A percentile compares a stretch with the other conserved stretches of the same genome.
Conservation (phyloP, 495 filamentous ascomycete genomes). For the Xylaria sp. region DNA sequence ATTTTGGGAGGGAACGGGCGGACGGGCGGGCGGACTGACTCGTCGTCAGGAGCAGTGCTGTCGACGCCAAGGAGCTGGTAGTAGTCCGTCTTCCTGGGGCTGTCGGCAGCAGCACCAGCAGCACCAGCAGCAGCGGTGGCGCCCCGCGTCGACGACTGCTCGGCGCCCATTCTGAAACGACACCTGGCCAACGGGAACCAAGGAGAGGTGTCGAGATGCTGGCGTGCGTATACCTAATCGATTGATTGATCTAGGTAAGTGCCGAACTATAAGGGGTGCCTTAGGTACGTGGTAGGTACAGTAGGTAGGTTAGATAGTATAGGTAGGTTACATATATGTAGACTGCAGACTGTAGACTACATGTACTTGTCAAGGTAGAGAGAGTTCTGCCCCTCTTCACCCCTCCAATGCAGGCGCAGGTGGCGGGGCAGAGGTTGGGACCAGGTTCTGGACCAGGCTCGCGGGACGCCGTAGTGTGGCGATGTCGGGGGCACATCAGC, state of each 20-base stretch:
- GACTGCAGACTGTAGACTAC: too few species aligned
- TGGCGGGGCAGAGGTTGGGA: neutral
- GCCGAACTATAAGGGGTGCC: neutral
- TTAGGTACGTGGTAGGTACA: neutral
- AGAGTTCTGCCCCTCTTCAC: conserved; percentile 18
- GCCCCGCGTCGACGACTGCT: conserved; percentile 68
- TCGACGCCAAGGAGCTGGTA: conserved; percentile 86
- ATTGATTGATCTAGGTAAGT: neutral
- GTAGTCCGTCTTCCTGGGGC: conserved; percentile 74
- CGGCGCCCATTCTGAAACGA: conserved; percentile 71
- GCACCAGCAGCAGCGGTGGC: conserved; percentile 42
- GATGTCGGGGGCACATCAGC: neutral
- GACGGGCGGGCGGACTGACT: conserved; percentile 61
- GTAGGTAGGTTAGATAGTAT: too few species aligned
- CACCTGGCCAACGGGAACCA: neutral
- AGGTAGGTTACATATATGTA: too few species aligned
- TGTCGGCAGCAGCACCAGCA: conserved; percentile 29
- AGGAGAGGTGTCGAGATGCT: neutral
- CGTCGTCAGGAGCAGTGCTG: conserved; percentile 76
- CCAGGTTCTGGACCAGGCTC: too few species aligned
- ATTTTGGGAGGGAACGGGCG: too few species aligned
- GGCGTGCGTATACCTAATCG: neutral
- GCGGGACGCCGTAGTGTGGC: neutral
- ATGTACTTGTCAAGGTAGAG: too few species aligned
- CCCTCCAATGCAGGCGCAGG: conserved; percentile 18